Evolutionary conservation across 2,329 filamentous ascomycete genomes (phyloP), one percentile per base, ranked within the genome.

Genomic region (Penicillium italicum): DNA sequence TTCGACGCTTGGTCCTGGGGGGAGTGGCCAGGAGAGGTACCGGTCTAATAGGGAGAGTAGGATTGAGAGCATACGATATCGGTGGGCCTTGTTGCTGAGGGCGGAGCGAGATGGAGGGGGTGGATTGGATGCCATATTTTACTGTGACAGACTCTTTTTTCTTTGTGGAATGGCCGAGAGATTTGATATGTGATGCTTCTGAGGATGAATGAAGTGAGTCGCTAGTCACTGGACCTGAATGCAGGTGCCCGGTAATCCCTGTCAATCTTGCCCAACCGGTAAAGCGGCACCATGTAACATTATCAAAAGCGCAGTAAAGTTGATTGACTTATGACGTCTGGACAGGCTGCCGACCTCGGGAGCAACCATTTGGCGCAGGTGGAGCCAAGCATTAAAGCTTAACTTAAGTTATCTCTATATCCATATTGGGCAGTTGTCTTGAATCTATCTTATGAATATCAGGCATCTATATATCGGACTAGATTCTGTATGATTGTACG

Each of bases 21-120:
- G 61, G 4, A 59, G 42, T 2, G 61, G 62, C 26, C 38, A 59
- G 9, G 61, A 62, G 38, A 64, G 37, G 48, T 60, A 57, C 16
- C 62, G 53, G 50, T 64, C 61, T 26, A 63, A 40, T 41, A 55
- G 47, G 43, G 62, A 64, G 36, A 60, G 16, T 11, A 64, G 24
- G 5, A 14, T 38, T 20, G 44, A 33, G 22, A 59, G 34, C n/a
- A 53, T 47, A 36, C 62, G 62, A 49, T 59, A 60, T n/a, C 49
- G 53, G 22, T 36, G 47, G 14, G 62, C 61, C 44, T 52, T 56
- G 40, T 50, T 57, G 47, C 30, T 28, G 36, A 63, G 59, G 16
- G 18, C 1, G 2, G 36, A 18, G 20, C 57, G 54, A 12, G 50
- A 34, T n/a, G 33, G 38, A 16, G 36, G n/a, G 4, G 40, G 28